Evolutionary conservation across 1,139 yeast genomes (phyloP).

Genomic region (Blastobotrys persicus): DNA sequence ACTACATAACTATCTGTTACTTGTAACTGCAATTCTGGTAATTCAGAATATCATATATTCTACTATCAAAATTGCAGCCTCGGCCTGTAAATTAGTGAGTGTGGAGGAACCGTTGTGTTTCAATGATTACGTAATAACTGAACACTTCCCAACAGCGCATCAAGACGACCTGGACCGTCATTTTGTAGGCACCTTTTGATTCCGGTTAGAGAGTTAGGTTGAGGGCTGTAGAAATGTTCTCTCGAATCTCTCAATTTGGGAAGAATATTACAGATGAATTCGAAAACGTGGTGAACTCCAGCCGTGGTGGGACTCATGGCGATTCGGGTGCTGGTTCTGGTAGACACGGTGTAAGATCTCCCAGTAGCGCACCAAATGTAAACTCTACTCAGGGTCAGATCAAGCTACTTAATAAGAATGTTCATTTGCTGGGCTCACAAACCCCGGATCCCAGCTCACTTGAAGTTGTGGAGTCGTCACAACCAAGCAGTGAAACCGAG

Average conservation of each 20-base stretch:
- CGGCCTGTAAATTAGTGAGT: too few relatives aligned
- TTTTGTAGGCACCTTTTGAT: background rate
- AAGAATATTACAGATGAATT: conserved; percentile 67
- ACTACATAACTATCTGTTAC: too few relatives aligned
- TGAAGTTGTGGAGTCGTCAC: conserved; percentile 21
- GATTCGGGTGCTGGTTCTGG: background rate
- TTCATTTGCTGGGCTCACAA: conserved; percentile 26
- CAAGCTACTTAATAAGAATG: conserved; percentile 31
- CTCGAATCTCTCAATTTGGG: conserved; percentile 56
- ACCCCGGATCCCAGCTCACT: conserved; percentile 32
- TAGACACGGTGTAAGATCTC: conserved; percentile 3
- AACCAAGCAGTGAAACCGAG: background rate
- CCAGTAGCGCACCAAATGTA: conserved; percentile 1
- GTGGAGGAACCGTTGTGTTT: too few relatives aligned
- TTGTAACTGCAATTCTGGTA: too few relatives aligned
- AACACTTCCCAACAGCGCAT: background rate
- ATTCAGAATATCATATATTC: too few relatives aligned
- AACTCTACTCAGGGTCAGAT: conserved; percentile 21
- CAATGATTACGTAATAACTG: background rate
- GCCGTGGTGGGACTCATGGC: conserved; percentile 8
- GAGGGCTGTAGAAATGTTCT: conserved; percentile 46
- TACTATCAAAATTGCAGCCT: too few relatives aligned
- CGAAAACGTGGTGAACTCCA: conserved; percentile 34
- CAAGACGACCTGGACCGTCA: background rate
- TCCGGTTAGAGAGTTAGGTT: background rate